Base-by-base conservation (phyloP, 2,329 filamentous ascomycete genomes). In the Byssothecium circinans region DNA sequence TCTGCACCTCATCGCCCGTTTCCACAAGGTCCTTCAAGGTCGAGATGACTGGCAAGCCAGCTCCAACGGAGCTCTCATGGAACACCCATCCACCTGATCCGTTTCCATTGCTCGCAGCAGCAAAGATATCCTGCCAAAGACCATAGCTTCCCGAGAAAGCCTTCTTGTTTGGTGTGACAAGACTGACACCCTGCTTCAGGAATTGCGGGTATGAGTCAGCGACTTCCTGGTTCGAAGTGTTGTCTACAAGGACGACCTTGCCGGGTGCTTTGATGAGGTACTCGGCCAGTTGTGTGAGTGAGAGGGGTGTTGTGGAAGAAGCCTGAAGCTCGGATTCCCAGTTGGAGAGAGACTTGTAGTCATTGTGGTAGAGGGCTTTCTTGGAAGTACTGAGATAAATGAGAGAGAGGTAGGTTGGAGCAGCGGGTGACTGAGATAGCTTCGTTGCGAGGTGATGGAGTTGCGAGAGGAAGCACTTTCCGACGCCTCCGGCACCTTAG, bases 161-260 rank as follows among this genome's bases (percentile, higher is more conserved):
- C 75, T 99, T 99, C 79, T 99, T 99, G 80, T 97, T 99, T 35
- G 94, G 91, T 1, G 94, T 99, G 22, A 97, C 89, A 61, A 99
- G 84, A 72, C 85, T 92, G 71, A 99, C 86, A 11, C 91, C 92
- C 54, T 84, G 83, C 63, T 82, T 81, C 52, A 99, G 78, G 72
- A 95, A 89, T 38, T 81, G 72, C 1, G 94, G 91, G 73, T 99
- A 99, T 23, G 82, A 75, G 52, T 88, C 82, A 40, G 92, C 94
- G 23, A 99, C 81, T 55, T 88, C 85, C 62, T 92, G 87, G 60
- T 89, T 91, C 74, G 89, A 95, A 43, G 94, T 99, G 77, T 97
- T 97, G 80, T 99, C 94, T 57, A 99, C 86, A 23, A 99, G 78
- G 36, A 99, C 79, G 35, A 87, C 85, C 68, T 88, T 89, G 51